Evolutionary conservation across 441 rosid genomes (phyloP).

Genomic region (Brassica hybrid): DNA sequence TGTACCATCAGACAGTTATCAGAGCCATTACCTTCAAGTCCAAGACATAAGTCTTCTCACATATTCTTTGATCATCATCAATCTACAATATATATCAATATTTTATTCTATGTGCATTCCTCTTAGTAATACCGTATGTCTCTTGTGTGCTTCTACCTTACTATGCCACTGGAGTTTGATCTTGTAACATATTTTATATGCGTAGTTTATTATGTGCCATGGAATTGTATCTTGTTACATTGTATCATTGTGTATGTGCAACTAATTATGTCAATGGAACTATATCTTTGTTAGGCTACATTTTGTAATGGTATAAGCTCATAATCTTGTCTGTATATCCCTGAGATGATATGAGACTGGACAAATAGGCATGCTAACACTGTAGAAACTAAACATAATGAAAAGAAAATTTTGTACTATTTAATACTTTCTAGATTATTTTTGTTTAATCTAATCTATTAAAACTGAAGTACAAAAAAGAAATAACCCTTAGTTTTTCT

Average conservation of each 20-base stretch:
- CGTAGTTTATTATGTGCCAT: constrained; percentile 14
- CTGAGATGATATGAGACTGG: too few species aligned
- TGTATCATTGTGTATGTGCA: constrained; percentile 9
- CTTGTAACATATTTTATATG: constrained; percentile 5
- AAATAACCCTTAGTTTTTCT: too few species aligned
- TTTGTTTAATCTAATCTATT: too few species aligned
- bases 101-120: constrained; percentile 18
- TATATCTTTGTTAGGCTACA: background rate
- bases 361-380: too few species aligned
- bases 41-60: constrained; percentile 46
- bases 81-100: constrained; percentile 5
- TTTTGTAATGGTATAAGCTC: too few species aligned
- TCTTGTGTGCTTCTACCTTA: background rate
- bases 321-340: too few species aligned
- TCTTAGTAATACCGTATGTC: background rate
- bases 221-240: constrained; percentile 8
- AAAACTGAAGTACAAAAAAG: too few species aligned
- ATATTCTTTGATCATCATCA: background rate
- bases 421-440: too few species aligned
- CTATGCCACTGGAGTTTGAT: background rate
- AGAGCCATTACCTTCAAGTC: constrained; percentile 89
- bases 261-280: constrained; percentile 27
- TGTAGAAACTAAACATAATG: too few species aligned
- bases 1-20: constrained; percentile 84
- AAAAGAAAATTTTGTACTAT: too few species aligned